Conservation (phyloP, 2,329 filamentous ascomycete species). For the Monosporascus sp. region DNA sequence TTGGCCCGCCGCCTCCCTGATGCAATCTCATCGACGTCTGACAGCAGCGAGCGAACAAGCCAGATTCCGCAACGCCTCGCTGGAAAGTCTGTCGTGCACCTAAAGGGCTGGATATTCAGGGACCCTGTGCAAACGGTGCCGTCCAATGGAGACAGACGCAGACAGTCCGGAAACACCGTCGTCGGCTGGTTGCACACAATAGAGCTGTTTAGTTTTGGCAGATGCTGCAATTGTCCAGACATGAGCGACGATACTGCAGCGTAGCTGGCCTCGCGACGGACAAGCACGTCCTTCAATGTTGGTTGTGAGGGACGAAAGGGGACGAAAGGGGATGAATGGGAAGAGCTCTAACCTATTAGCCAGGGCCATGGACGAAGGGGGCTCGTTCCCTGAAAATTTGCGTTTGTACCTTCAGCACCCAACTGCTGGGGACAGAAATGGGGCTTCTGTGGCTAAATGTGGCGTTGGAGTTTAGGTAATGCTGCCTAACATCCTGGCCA, state of each 20-base stretch:
- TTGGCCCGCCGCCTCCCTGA: constrained; percentile 3
- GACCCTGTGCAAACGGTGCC: constrained; percentile 22
- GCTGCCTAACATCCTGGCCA: not conserved
- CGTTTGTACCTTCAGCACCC: not conserved
- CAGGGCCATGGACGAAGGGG: too few relatives aligned
- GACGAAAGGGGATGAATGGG: too few relatives aligned
- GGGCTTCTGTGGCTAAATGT: not conserved
- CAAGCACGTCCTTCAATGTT: too few relatives aligned
- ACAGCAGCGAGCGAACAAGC: constrained; percentile 8
- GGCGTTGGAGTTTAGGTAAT: not conserved
- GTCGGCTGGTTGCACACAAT: not conserved
- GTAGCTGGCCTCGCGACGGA: too few relatives aligned
- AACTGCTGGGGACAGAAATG: not conserved
- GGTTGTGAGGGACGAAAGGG: too few relatives aligned
- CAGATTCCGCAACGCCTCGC: constrained; percentile 18
- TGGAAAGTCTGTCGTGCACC: constrained; percentile 21
- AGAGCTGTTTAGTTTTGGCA: not conserved
- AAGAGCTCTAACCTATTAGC: too few relatives aligned
- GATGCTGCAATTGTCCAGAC: not conserved
- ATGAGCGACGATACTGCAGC: too few relatives aligned
- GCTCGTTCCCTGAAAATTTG: too few relatives aligned
- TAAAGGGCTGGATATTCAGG: constrained; percentile 20
- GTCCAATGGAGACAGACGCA: constrained; percentile 15
- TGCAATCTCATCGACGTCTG: constrained; percentile 11
- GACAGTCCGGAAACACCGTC: not conserved